Percentiles rank a stretch among this genome's conserved stretches.
Conservation (phyloP, 176 grass and related monocot genomes). For the Oryza glaberrima region DNA sequence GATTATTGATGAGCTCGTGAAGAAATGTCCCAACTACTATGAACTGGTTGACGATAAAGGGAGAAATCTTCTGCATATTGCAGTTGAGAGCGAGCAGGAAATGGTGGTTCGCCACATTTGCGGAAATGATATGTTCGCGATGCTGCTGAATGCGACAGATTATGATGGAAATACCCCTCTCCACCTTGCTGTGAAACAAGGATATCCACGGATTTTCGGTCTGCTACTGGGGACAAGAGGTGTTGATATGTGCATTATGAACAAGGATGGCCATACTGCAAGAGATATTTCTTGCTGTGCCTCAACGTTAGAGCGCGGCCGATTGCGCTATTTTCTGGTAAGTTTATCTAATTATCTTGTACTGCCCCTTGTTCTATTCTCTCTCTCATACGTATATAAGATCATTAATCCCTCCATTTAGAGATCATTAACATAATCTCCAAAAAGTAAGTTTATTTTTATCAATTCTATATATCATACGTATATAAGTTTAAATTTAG, state of each 20-base stretch:
- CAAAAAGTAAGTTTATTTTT: too few species aligned
- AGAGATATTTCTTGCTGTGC: neutral
- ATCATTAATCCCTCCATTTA: too few species aligned
- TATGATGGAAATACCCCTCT: constrained; percentile 45
- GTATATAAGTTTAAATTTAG: too few species aligned
- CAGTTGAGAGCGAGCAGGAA: neutral
- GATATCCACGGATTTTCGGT: neutral
- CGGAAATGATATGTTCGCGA: neutral
- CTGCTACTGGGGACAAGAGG: neutral
- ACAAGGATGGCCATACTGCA: constrained; percentile 28
- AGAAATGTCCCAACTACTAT: neutral
- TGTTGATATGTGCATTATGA: neutral
- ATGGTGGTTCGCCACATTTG: constrained; percentile 5
- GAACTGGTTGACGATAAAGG: constrained; percentile 36
- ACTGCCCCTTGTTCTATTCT: too few species aligned
- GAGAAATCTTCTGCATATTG: constrained; percentile 47
- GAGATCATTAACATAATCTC: too few species aligned
- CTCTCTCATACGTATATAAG: too few species aligned
- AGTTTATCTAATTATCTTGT: too few species aligned
- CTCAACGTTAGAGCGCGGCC: too few species aligned
- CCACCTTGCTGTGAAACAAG: constrained; percentile 33
- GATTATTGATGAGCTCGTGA: constrained; percentile 17
- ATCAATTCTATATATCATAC: too few species aligned
- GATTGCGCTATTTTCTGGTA: too few species aligned
- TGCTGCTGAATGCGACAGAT: constrained; percentile 35